Evolutionary conservation across 2,329 filamentous ascomycete genomes (phyloP), one percentile per base, ranked within the genome.

Genomic region (Akanthomyces lecanii): DNA sequence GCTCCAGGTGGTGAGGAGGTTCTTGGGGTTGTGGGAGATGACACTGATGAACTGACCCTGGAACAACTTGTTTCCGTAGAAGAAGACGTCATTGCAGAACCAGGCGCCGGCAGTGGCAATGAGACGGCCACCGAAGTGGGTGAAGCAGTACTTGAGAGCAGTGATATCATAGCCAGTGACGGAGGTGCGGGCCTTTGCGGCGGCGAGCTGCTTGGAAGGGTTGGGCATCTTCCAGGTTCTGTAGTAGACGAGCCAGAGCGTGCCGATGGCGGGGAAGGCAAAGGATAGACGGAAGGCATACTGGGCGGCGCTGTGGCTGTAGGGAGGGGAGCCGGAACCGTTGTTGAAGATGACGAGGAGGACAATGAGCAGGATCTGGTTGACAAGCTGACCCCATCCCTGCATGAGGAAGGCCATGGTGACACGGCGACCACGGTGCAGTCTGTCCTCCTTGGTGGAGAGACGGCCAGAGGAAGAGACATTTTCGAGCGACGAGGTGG

Each of bases 1-100:
- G 53, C 91, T 81, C 94, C 94, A 98, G 65, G 84, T 88, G 40
- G 88, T 88, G 85, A 97, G 90, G 74, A 97, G 85, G 8, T 90
- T 92, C 42, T 81, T 77, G 66, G 86, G 84, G 67, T 83, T 77
- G 60, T 86, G 82, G 61, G 88, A 90, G 68, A 97, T 88, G 72
- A 95, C 89, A 38, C 80, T 81, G 78, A 97, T 97, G 79, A 97
- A 97, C 73, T 94, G 85, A 66, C 85, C 85, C 79, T 97, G 93
- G 85, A 97, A 97, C 61, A 97, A 88, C 84, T 97, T 97, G 88
- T 97, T 97, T 70, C 94, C 94, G 80, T 98, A 98, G 82, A 98
- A 98, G 84, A 98, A 97, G 68, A 98, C 89, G 72, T 98, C 94
- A 76, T 98, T 98, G 79, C 89, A 91, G 77, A 94, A 98, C 94